Evolutionary conservation across 2,329 filamentous ascomycete genomes (phyloP).

Genomic region (Paradendryphiella salina): DNA sequence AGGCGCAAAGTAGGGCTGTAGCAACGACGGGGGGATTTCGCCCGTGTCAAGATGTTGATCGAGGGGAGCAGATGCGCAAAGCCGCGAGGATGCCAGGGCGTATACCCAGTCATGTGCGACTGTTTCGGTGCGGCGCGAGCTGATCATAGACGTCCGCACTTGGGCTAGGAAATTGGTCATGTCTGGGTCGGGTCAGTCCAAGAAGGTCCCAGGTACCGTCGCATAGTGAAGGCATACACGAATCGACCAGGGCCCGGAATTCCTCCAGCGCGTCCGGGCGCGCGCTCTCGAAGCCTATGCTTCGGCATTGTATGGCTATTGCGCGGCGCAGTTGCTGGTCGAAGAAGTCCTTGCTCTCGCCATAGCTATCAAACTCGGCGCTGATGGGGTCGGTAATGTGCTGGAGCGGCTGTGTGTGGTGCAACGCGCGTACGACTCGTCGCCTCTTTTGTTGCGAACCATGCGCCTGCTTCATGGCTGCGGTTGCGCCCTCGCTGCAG

Average conservation of each 20-base stretch:
- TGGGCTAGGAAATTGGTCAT: constrained; percentile 59
- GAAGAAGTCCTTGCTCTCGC: constrained; percentile 56
- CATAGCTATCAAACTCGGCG: constrained; percentile 37
- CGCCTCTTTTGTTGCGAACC: constrained; percentile 40
- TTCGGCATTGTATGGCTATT: constrained; percentile 56
- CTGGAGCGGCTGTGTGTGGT: constrained; percentile 41
- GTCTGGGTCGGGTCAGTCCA: constrained; percentile 47
- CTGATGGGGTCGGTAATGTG: constrained; percentile 40
- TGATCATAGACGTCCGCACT: constrained; percentile 62
- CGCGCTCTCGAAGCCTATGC: constrained; percentile 59
- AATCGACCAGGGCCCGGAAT: constrained; percentile 59
- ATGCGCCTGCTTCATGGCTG: constrained; percentile 44
- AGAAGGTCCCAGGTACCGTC: constrained; percentile 5
- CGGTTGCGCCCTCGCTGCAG: constrained; percentile 36
- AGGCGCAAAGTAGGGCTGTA: constrained; percentile 49
- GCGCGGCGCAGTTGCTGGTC: constrained; percentile 60
- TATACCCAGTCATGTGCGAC: constrained; percentile 63
- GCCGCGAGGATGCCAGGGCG: constrained; percentile 51
- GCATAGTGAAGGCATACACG: constrained; percentile 55
- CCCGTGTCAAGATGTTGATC: constrained; percentile 49
- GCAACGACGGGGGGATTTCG: constrained; percentile 39
- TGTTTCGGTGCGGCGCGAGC: constrained; percentile 58
- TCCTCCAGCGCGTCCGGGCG: constrained; percentile 60
- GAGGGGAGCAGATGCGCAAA: constrained; percentile 47
- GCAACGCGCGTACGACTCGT: constrained; percentile 40